Base-by-base conservation (phyloP, 768 basidiomycete genomes). In the Serendipita sp. region DNA sequence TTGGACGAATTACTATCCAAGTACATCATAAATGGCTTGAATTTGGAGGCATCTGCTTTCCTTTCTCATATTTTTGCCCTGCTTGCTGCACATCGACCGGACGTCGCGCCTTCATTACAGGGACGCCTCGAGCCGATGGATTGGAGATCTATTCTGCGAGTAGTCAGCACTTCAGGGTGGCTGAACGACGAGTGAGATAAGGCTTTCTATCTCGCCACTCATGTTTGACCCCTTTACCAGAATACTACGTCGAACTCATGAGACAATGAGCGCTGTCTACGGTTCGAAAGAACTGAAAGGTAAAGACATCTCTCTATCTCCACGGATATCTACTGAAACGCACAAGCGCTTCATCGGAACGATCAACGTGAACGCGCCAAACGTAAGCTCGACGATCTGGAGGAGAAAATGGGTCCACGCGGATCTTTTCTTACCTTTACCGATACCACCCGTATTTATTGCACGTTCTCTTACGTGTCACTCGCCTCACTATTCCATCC, bases 121-220 rank as follows among this genome's bases (percentile, higher is more conserved):
- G 81, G 84, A 67, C 79, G 87, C 11, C 72, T 83, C 5, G 76
- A 75, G 56, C 80, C 83, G 3, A 74, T 88, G 60, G 75, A 75
- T 34, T 89, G 87, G 86, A 76, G 80, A 61, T 74, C 75, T 56
- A 79, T 88, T n/a, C 71, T 88, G 20, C 77, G 79, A 31, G 73
- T 80, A 3, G 73, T 82, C 11, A 75, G 75, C 43, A 73, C 77
- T 13, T 73, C 73, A 66, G 78, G 75, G 4, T 63, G 71, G 16
- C 64, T 77, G 30, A 65, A 72, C 53, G 61, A 65, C 41, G 62
- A 61, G 74, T 75, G 63, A 44, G 68, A 69, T 44, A 9, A 20
- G 1, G 42, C 13, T 22, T 5, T 62, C 3, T 60, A 24, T 48
- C 17, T 7, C 26, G n/a, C n/a, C 45, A 7, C 17, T 48, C 26